These are phyloP conservation scores for Linum usitatissimum DNA, from an alignment of 345 rosid genomes.

Conservation along the genomic window DNA sequence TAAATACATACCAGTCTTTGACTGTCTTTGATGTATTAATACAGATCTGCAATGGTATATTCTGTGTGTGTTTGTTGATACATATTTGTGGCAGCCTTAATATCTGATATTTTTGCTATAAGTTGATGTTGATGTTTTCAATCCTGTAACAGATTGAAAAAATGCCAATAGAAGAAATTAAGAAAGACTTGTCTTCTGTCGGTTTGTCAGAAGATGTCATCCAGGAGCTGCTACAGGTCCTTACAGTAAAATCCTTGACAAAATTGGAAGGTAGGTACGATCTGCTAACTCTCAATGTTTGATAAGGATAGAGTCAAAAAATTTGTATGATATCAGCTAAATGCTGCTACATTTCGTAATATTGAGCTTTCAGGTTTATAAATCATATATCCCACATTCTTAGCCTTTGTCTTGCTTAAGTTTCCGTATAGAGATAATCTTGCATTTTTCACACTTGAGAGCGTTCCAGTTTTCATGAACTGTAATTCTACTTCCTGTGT, in stretches of 20 bases:
- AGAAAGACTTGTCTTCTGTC: constrained; percentile 48
- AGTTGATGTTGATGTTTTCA: constrained; percentile 4
- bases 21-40: too few species aligned
- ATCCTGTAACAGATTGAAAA: constrained; percentile 52
- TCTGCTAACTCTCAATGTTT: neutral
- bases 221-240: constrained; percentile 62
- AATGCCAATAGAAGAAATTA: constrained; percentile 61
- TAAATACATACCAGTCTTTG: neutral
- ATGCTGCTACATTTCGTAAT: neutral
- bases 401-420: neutral
- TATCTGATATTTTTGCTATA: neutral
- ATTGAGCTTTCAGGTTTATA: neutral
- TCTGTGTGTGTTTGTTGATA: constrained; percentile 1
- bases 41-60: neutral
- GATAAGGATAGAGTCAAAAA: neutral
- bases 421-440: too few species aligned
- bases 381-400: neutral
- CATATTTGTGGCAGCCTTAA: neutral
- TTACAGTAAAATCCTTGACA: constrained; percentile 62
- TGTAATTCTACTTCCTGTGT: constrained; percentile 12
- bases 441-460: neutral
- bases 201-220: constrained; percentile 62
- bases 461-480: neutral
- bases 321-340: neutral
- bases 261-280: constrained; percentile 57